phyloP scores from a whole-genome alignment of 2,329 filamentous ascomycete genomes.

The Arthrobotrys entomopaga region DNA sequence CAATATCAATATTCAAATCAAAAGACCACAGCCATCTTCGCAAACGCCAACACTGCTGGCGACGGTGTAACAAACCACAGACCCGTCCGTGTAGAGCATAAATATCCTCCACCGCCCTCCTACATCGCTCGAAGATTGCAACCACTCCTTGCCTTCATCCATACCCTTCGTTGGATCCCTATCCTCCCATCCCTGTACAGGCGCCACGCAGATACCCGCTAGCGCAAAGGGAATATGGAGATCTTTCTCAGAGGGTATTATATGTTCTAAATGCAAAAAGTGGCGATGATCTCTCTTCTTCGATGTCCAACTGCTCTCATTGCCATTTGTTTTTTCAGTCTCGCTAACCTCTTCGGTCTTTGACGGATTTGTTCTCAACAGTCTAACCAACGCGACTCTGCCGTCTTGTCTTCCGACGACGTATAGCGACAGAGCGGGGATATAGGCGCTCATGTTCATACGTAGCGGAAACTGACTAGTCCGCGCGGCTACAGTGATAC shows the following conservation, averaged over 20 bases:
- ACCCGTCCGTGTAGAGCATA: slow-evolving; percentile 76
- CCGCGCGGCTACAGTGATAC: slow-evolving; percentile 43
- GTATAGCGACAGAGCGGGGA: slow-evolving; percentile 75
- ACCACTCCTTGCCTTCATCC: slow-evolving; percentile 56
- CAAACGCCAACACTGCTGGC: slow-evolving; percentile 65
- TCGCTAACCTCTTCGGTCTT: slow-evolving; percentile 34
- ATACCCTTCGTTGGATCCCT: slow-evolving; percentile 33
- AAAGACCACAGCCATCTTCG: slow-evolving; percentile 56
- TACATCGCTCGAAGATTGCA: slow-evolving; percentile 53
- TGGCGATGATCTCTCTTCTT: slow-evolving; percentile 13
- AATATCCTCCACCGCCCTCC: slow-evolving; percentile 73
- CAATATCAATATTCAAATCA: no score
- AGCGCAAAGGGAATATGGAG: slow-evolving; percentile 28
- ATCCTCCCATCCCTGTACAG: slow-evolving; percentile 42
- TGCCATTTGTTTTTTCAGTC: slow-evolving; percentile 65
- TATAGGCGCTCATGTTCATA: slow-evolving; percentile 71
- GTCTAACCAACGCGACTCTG: slow-evolving; percentile 70
- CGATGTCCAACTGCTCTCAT: neutral
- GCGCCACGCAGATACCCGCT: slow-evolving; percentile 31
- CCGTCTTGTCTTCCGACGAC: slow-evolving; percentile 74
- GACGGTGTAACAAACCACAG: slow-evolving; percentile 74
- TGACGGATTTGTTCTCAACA: slow-evolving; percentile 65
- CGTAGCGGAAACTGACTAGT: slow-evolving; percentile 34
- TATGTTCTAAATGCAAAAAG: slow-evolving; percentile 41
- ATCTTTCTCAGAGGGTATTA: slow-evolving; percentile 23